Conservation (phyloP, 208 protist species). For the Crithidia bombi region DNA sequence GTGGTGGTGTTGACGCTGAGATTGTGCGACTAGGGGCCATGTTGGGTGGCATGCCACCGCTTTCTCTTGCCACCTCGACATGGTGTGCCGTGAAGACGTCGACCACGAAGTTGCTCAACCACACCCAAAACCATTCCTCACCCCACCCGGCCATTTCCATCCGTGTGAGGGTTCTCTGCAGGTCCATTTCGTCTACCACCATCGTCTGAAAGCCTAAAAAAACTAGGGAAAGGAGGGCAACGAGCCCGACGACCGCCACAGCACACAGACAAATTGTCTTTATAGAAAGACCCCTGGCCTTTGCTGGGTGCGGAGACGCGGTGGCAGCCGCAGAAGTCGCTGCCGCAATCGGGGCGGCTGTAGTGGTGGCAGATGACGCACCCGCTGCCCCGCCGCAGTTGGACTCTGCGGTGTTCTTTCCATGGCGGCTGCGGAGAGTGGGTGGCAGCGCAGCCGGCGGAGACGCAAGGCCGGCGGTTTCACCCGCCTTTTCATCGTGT, state of each 20-base stretch:
- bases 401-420: background rate
- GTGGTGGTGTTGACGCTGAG: background rate
- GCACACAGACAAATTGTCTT: background rate
- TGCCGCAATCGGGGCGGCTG: background rate
- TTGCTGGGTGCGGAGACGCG: no score
- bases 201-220: constrained; percentile 18
- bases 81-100: constrained; percentile 10
- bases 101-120: constrained; percentile 23
- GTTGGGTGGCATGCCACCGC: no score
- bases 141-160: constrained; percentile 18
- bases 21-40: background rate
- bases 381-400: background rate
- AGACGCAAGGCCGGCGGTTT: background rate
- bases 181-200: constrained; percentile 18
- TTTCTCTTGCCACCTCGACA: background rate
- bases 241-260: background rate
- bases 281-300: no score
- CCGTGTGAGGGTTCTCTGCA: background rate
- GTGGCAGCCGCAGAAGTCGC: no score
- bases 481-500: background rate
- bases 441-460: background rate
- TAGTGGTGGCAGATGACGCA: background rate
- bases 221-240: background rate
- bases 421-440: constrained; percentile 12
- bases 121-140: constrained; percentile 25